Base-by-base conservation (phyloP, 495 filamentous ascomycete genomes). In the Hypoxylon fuscum region DNA sequence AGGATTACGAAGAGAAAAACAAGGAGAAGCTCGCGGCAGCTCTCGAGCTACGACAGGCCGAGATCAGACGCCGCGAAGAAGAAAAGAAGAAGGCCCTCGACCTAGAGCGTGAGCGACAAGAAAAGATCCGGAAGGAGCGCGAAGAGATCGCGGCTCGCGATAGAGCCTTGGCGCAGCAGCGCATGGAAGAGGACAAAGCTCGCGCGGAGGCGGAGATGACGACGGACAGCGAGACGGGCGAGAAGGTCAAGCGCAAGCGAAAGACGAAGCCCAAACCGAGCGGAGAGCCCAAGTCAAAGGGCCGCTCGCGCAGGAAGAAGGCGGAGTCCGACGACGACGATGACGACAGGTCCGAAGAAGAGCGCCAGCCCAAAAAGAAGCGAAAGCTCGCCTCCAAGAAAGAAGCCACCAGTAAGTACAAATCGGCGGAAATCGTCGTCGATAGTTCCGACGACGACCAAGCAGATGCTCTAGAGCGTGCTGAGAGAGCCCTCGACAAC, bases 1-100 rank as follows among this genome's bases (percentile, higher is more conserved):
- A 83, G 44, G 93, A 96, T 64, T 98, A 96, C 71, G 96, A 98
- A 69, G 89, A 93, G 55, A 91, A 90, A 80, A 97, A 97, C 69
- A 91, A 92, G 34, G 84, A 87, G 43, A 91, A 93, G 66, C 81
- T 97, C 0, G 83, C 87, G 41, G 83, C 89, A 27, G 93, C 94
- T 0, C 83, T 89, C 4, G 85, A 87, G 66, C 77, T 81, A 31
- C 88, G 94, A 18, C 88, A 97, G 56, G 90, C 86, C 9, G 93
- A 95, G 55, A 77, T 90, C 2, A 82, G 81, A 35, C 82, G 81
- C 27, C 86, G 90, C 5, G 92, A 96, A 72, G 91, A 91, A 63
- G 85, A 86, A 63, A 80, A 85, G 15, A 79, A 82, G 52, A 84
- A 84, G 58, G 85, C 81, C 0, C 85, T 90, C 58, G 88, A 88